Evolutionary conservation across 148 eudicot genomes (phyloP).

Genomic region (Vaccinium myrtillus): DNA sequence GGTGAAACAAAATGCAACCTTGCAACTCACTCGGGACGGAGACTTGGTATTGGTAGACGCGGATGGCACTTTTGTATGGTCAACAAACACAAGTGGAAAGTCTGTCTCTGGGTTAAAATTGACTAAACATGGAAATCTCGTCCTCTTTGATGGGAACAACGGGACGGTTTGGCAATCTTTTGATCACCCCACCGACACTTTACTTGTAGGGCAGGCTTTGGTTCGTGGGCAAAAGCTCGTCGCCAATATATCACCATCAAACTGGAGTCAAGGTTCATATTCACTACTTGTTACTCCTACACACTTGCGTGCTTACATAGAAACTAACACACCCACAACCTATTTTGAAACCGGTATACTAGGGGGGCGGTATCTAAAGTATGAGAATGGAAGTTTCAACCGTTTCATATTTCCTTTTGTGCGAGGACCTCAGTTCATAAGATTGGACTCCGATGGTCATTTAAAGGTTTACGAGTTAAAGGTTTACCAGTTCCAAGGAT

Average conservation of each 20-base stretch:
- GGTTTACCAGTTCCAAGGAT: constrained; percentile 21
- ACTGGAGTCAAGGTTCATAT: constrained; percentile 21
- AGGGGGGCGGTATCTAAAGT: not conserved
- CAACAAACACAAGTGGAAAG: constrained; percentile 28
- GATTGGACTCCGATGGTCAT: constrained; percentile 31
- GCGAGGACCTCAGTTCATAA: constrained; percentile 26
- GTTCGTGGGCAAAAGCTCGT: constrained; percentile 19
- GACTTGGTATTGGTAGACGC: constrained; percentile 29
- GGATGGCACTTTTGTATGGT: constrained; percentile 27
- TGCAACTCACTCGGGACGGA: constrained; percentile 27
- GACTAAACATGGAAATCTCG: constrained; percentile 28
- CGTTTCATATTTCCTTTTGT: constrained; percentile 1
- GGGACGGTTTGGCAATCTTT: constrained; percentile 26
- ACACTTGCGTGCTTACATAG: not conserved
- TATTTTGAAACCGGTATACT: not conserved
- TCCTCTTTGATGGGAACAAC: constrained; percentile 17
- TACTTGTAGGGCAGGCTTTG: constrained; percentile 31
- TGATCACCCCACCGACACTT: not conserved
- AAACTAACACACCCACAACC: constrained; percentile 11
- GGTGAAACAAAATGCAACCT: constrained; percentile 11
- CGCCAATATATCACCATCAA: constrained; percentile 16
- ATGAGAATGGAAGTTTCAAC: constrained; percentile 15
- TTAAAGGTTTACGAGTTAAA: constrained; percentile 23
- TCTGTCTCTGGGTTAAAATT: constrained; percentile 27
- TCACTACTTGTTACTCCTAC: not conserved